A percentile compares a stretch with the other conserved stretches of the same genome.
Evolutionary conservation across 331 rosid genomes (phyloP).

Genomic region (Malus hybrid): DNA sequence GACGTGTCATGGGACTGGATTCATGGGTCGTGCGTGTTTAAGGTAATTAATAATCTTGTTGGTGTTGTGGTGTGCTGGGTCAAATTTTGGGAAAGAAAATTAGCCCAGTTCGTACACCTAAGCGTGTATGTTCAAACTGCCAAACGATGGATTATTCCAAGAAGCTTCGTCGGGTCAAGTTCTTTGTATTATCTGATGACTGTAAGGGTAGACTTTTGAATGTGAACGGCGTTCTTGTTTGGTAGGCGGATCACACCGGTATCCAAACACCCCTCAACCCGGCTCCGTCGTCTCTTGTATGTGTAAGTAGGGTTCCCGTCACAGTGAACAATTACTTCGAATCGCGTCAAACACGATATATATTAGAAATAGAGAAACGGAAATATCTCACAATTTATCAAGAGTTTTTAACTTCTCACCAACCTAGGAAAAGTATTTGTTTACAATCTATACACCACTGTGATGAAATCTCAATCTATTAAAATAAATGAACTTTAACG

Average conservation of each 20-base stretch:
- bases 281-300: background rate
- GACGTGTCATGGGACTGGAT: background rate
- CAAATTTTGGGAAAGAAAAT: background rate
- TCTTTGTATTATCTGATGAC: background rate
- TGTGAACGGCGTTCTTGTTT: background rate
- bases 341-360: too few species aligned
- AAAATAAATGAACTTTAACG: too few species aligned
- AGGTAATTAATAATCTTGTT: background rate
- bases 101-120: background rate
- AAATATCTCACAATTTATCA: too few species aligned
- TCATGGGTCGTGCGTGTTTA: background rate
- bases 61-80: background rate
- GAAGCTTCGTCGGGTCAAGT: constrained; percentile 14
- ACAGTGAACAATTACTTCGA: too few species aligned
- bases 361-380: too few species aligned
- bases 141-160: background rate
- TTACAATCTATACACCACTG: too few species aligned
- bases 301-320: background rate
- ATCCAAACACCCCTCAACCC: background rate
- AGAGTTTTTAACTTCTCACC: too few species aligned
- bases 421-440: too few species aligned
- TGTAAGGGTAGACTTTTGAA: background rate
- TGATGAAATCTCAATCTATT: too few species aligned
- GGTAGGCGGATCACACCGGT: background rate
- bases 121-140: background rate